phyloP scores from a whole-genome alignment of 345 rosid species.

The Clausena lansium region DNA sequence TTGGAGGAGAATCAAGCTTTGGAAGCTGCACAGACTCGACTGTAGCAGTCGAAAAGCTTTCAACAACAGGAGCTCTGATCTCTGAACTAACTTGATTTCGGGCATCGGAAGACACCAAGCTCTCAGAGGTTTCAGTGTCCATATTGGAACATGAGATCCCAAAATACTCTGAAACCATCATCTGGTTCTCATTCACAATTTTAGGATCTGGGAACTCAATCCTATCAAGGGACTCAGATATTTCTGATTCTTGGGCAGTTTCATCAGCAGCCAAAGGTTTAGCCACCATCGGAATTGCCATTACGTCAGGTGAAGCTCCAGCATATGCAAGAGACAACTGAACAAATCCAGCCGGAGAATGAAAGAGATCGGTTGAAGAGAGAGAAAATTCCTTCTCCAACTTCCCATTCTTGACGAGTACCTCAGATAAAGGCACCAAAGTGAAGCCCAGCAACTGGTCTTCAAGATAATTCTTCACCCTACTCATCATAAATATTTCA shows the following conservation, averaged over 20 bases:
- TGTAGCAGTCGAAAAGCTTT: slow-evolving; percentile 44
- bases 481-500: slow-evolving; percentile 97
- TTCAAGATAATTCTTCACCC: slow-evolving; percentile 96
- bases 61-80: slow-evolving; percentile 37
- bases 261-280: slow-evolving; percentile 39
- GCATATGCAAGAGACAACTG: slow-evolving; percentile 71
- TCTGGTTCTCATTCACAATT: slow-evolving; percentile 81
- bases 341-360: slow-evolving; percentile 96
- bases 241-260: slow-evolving; percentile 40
- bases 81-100: slow-evolving; percentile 52
- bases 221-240: slow-evolving; percentile 58
- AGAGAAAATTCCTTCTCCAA: slow-evolving; percentile 91
- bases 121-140: slow-evolving; percentile 68
- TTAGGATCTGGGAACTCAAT: slow-evolving; percentile 98
- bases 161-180: slow-evolving; percentile 94
- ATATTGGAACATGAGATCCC: slow-evolving; percentile 53
- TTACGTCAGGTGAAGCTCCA: slow-evolving; percentile 90
- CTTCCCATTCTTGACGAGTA: slow-evolving; percentile 63
- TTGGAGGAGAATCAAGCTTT: slow-evolving; percentile 72
- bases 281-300: slow-evolving; percentile 61
- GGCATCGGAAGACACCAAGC: slow-evolving; percentile 58
- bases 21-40: slow-evolving; percentile 49
- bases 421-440: slow-evolving; percentile 88
- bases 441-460: slow-evolving; percentile 95
- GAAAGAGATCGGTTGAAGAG: slow-evolving; percentile 92